Base-by-base conservation (phyloP, 257 asterid species). In the Parsonsia alboflavescens region DNA sequence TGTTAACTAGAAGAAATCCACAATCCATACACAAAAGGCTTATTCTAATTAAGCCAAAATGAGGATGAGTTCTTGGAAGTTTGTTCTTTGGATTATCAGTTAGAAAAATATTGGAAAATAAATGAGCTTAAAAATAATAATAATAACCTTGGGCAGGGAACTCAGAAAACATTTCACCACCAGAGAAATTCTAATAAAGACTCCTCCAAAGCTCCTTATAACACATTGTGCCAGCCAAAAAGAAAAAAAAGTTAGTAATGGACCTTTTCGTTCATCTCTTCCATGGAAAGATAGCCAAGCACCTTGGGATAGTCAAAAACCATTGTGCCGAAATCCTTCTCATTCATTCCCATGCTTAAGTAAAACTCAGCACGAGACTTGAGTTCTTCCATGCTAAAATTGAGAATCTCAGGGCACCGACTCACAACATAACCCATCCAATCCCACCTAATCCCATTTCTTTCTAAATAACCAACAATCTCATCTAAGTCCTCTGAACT, bases 261-360 rank as follows among this genome's bases (percentile, higher is more conserved):
- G 82, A 94, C 99, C 99, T 92, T 89, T 84, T 84, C 89, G 78
- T 86, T 87, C 99, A 92, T 94, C 89, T 94, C 96, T 74, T 92
- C 96, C 93, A 88, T 76, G 30, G 98, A 84, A 80, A 89, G 85
- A 82, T 77, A 87, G 57, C 99, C 99, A 41, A 94, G 77, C 75
- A 89, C 98, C 83, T 89, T 94, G 22, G 99, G 99, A 81, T 82
- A 92, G 73, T 94, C 98, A 44, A 86, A 94, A 57, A 92, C 90
- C 99, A 94, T 94, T 0, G 99, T 92, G 24, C 98, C 99, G 62
- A 94, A 94, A 81, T 94, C 98, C 62, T 87, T 88, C 80, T 81
- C 84, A 77, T 70, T 28, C 96, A 92, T 94, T 41, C 97, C 98
- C 93, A 90, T 86, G 72, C 76, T 84, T 81, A 87, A 65, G 80